These are phyloP conservation scores for Wickerhamiella infanticola DNA, from an alignment of 1,139 yeast species.

Conservation along the genomic window DNA sequence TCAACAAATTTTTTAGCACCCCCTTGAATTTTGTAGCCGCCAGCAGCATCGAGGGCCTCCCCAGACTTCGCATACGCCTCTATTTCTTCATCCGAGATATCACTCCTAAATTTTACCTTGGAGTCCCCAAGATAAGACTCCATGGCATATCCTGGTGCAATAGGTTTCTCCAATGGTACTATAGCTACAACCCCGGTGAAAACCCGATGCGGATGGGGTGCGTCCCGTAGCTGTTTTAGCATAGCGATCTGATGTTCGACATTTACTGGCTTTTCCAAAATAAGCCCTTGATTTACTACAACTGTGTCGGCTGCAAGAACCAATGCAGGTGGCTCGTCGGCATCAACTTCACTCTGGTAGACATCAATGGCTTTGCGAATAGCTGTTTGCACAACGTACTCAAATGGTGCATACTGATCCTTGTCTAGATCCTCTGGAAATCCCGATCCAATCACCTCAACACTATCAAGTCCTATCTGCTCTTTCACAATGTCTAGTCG, in stretches of 20 bases:
- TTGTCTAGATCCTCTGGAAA: constrained; percentile 68
- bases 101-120: constrained; percentile 32
- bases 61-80: constrained; percentile 46
- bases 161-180: constrained; percentile 27
- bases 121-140: constrained; percentile 32
- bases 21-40: constrained; percentile 81
- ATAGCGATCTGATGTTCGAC: constrained; percentile 35
- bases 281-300: constrained; percentile 36
- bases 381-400: constrained; percentile 63
- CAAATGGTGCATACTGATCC: constrained; percentile 30
- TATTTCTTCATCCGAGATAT: constrained; percentile 38
- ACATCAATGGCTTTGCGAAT: constrained; percentile 48
- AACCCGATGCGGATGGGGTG: constrained; percentile 34
- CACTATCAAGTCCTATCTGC: constrained; percentile 44
- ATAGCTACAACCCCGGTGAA: constrained; percentile 53
- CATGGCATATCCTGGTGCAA: constrained; percentile 27
- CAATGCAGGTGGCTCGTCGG: constrained; percentile 28
- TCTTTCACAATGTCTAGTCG: constrained; percentile 45
- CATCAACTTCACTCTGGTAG: constrained; percentile 28
- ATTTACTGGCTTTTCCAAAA: constrained; percentile 64
- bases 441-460: constrained; percentile 36
- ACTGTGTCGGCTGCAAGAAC: constrained; percentile 77
- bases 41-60: constrained; percentile 77
- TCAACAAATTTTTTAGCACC: constrained; percentile 41
- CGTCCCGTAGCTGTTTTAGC: constrained; percentile 34